Base-by-base conservation (phyloP, 1,284 basidiomycete genomes). In the Boletus mariae region DNA sequence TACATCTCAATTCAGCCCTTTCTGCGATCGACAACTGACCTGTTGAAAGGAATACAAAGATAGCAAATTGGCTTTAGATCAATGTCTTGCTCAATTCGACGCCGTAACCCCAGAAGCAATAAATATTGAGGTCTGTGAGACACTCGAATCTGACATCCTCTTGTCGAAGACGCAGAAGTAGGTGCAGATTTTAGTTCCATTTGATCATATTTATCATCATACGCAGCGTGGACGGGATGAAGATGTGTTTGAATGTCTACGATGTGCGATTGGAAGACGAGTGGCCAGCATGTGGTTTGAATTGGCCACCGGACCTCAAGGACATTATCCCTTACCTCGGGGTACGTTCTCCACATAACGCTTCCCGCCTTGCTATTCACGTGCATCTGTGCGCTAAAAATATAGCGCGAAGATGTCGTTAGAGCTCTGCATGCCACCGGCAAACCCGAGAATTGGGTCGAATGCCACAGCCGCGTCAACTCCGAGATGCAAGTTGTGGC, bases 231-330 rank as follows among this genome's bases (percentile, higher is more conserved):
- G 78, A 94, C 50, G 89, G 87, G 5, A 72, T 80, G 57, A 70
- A 78, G 37, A 87, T 84, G 71, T 99, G 96, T 71, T 77, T 95
- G 63, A 99, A 99, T 69, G 85, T 98, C 44, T 99, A 99, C 65
- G 97, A 99, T 65, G 83, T 98, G 20, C 87, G 97, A 32, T 74
- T 92, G 28, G 84, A 88, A 51, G 97, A 99, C 68, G 80, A 79
- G 12, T 76, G 71, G 45, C 95, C 95, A n/a, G 87, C 84, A 3
- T 99, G 96, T 70, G 96, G 96, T 1, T 92, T 98, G 92, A 96
- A 96, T 71, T 99, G 96, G 96, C 96, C 96, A 4, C 85, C 87
- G n/a, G 92, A 94, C 59, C 80, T 99, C 25, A 70, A 77, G 9
- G 83, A 87, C 45, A 79, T 98, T 37, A 88, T 86, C 41, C 73